Conservation (phyloP, 305 asterid species). For the Withania somnifera region DNA sequence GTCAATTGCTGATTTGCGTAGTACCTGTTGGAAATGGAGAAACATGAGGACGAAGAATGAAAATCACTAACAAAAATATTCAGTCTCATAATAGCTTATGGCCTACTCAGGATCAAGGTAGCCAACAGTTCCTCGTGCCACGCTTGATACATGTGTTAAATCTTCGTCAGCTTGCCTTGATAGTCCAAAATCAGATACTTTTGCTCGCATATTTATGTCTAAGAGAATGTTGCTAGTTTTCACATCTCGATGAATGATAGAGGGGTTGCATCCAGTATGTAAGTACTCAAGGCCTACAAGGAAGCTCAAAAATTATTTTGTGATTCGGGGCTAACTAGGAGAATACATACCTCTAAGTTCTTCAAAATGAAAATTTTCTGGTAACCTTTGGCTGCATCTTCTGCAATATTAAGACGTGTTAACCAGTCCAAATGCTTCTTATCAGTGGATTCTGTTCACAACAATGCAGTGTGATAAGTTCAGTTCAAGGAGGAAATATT, state of each 20-base stretch:
- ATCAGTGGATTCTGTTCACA: slow-evolving; percentile 34
- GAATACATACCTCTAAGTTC: not conserved
- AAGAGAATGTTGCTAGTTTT: slow-evolving; percentile 88
- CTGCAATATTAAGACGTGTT: slow-evolving; percentile 77
- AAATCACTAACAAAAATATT: not conserved
- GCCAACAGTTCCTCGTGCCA: slow-evolving; percentile 95
- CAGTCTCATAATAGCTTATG: not conserved
- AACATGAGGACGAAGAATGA: not conserved
- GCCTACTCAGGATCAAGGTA: slow-evolving; percentile 96
- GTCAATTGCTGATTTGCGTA: slow-evolving; percentile 92
- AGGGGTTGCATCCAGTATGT: slow-evolving; percentile 97
- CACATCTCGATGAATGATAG: slow-evolving; percentile 90
- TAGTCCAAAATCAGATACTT: slow-evolving; percentile 97
- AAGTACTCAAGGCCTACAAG: slow-evolving; percentile 75
- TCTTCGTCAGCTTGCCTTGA: slow-evolving; percentile 98
- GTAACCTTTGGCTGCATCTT: slow-evolving; percentile 94
- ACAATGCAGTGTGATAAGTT: not conserved
- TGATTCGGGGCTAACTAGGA: not conserved
- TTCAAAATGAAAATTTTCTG: not conserved
- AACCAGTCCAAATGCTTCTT: slow-evolving; percentile 77
- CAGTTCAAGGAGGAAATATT: not conserved
- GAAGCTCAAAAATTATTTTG: not conserved
- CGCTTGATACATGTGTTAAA: slow-evolving; percentile 79
- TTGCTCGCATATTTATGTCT: slow-evolving; percentile 88
- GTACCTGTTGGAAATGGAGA: slow-evolving; percentile 38